Evolutionary conservation across 495 filamentous ascomycete genomes (phyloP), one percentile per base, ranked within the genome.

Genomic region (Rusavskia elegans): DNA sequence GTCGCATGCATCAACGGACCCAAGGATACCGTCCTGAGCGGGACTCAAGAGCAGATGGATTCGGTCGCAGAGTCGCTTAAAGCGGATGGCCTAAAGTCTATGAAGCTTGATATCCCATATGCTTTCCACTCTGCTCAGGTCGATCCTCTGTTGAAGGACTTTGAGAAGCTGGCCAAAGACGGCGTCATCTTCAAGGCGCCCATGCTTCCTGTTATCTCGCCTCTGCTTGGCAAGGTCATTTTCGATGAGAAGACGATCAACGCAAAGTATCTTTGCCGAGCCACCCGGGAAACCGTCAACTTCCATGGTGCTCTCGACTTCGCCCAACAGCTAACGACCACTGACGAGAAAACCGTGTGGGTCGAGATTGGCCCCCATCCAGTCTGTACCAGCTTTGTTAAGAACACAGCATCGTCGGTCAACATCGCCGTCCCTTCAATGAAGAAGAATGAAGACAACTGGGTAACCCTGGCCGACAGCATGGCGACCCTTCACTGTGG

Each of bases 121-220:
- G 84, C 82, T 6, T 88, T 84, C 68, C 84, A 88, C 62, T 83
- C 84, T 0, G 66, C 72, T 1, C 84, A 87, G 56, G 72, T 85
- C 16, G 80, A 87, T 36, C 69, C 78, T n/a, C 80, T 87, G n/a
- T 59, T 84, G 9, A 73, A 77, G 7, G 70, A 75, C 0, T 82
- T 85, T 37, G 75, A 82, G 58, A 62, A 60, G 17, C 61, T 78
- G 29, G 76, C 79, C 5, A 58, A 59, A n/a, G 44, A 46, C 44
- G 64, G 68, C 16, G 71, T 85, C 25, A 64, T 35, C 20, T 89
- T 85, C 64, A 64, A 74, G 14, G 57, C 70, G 9, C 81, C 82
- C 5, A 68, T 64, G 6, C 64, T 87, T 17, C 78, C 85, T 4
- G 69, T 87, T 25, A 78, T 87, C 29, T 89, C 83, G n/a, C 77